Percentiles rank a stretch among this genome's conserved stretches.
Conservation (phyloP, 2,329 filamentous ascomycete genomes). For the Alternaria arborescens region DNA sequence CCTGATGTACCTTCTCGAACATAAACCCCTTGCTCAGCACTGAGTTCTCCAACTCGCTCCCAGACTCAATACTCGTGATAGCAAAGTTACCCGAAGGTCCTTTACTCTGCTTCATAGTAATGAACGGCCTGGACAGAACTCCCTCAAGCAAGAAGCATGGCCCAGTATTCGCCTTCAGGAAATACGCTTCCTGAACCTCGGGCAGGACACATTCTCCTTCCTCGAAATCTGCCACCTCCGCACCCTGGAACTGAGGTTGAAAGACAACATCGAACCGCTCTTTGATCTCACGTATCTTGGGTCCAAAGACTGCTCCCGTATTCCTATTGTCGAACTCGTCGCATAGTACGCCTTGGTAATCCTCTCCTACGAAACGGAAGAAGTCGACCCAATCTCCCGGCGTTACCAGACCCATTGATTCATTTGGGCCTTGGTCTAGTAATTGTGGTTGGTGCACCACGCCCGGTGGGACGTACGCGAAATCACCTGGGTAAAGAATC, state of each 20-base stretch:
- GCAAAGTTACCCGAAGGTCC: constrained; percentile 26
- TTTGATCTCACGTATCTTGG: constrained; percentile 28
- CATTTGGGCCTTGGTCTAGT: constrained; percentile 22
- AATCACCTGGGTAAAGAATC: constrained; percentile 29
- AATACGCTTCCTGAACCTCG: constrained; percentile 21
- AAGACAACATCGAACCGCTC: constrained; percentile 33
- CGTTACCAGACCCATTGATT: constrained; percentile 29
- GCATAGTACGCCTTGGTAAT: constrained; percentile 28
- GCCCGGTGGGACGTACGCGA: constrained; percentile 29
- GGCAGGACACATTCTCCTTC: constrained; percentile 19
- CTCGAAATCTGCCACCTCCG: constrained; percentile 18
- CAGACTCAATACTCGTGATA: constrained; percentile 31
- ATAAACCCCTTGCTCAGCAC: constrained; percentile 20
- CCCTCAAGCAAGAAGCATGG: constrained; percentile 28
- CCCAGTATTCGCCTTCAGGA: constrained; percentile 29
- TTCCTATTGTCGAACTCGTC: constrained; percentile 27
- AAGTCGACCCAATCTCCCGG: constrained; percentile 34
- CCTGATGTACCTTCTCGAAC: constrained; percentile 26
- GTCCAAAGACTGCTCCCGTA: constrained; percentile 19
- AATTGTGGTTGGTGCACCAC: constrained; percentile 30
- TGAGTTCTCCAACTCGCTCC: constrained; percentile 16
- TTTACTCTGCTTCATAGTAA: constrained; percentile 25
- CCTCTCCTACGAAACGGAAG: constrained; percentile 29
- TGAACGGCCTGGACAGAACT: constrained; percentile 24
- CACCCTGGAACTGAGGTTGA: constrained; percentile 20